Base-by-base conservation (phyloP, 176 grass and related monocot genomes). In the Eremochloa ophiuroides region DNA sequence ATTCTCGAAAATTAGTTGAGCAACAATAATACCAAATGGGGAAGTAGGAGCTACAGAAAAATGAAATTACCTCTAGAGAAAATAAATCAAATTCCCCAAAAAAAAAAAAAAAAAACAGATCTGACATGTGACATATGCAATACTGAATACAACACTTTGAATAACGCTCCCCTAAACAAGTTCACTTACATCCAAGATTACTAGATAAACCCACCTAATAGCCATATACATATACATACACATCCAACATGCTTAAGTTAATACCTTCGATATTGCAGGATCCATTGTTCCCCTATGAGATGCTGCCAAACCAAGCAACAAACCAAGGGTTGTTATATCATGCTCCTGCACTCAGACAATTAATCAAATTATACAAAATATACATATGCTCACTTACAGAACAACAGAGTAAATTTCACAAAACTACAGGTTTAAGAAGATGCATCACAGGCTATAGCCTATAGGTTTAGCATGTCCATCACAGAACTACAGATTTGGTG, bases 271-370 rank as follows among this genome's bases (percentile, higher is more conserved):
- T 85, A 98, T 85, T 89, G 91, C 88, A 74, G 90, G 90, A 75
- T 98, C 74, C 90, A 98, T 93, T 51, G 90, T 98, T 79, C 95
- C 95, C 78, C 95, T 91, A 80, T 94, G 84, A 81, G 95, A 98
- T 73, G 92, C 84, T 41, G 95, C 95, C 65, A 94, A 85, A 38
- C 95, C 95, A 84, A 98, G 95, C 66, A 98, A 85, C 51, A 98
- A 81, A 59, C 90, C 92, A 71, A 94, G 90, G 66, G 88, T 98
- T 81, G 92, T 94, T 81, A 98, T 82, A 88, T 94, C 95, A 86
- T 94, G 95, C 77, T 98, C 92, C 95, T 98, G 73, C 81, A 84
- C 18, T 43, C 83, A 35, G 43, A 76, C 13, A 84, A 62, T 33
- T 53, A 40, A 28, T 55, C 43, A 55, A 68, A 80, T 63, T 43